Percentiles rank a stretch among this genome's conserved stretches.
phyloP scores from a whole-genome alignment of 2,329 filamentous ascomycete genomes.

The Penicillium frequentans region DNA sequence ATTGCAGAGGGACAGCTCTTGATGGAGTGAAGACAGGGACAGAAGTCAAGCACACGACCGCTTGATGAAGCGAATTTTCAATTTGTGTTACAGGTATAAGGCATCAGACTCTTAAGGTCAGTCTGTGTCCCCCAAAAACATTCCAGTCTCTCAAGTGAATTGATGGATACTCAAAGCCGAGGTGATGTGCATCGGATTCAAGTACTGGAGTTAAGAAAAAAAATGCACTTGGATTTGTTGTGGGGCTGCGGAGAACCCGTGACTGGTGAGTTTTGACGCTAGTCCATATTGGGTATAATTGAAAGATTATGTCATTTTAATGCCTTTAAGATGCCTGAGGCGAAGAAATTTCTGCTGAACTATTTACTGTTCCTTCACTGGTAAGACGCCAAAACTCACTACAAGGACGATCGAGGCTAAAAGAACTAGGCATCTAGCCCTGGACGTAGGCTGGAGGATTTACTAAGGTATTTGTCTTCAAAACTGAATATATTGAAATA shows the following conservation, averaged over 20 bases:
- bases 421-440: too few species aligned
- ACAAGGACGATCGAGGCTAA: too few species aligned
- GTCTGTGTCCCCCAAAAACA: background rate
- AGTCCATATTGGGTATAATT: constrained; percentile 12
- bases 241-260: constrained; percentile 28
- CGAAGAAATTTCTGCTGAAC: background rate
- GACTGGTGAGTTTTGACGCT: constrained; percentile 14
- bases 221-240: constrained; percentile 11
- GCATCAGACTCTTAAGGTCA: background rate
- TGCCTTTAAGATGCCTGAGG: constrained; percentile 3
- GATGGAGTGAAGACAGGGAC: constrained; percentile 1
- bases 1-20: constrained; percentile 4
- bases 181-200: constrained; percentile 7
- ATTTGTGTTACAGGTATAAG: background rate
- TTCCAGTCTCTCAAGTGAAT: constrained; percentile 8
- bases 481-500: background rate
- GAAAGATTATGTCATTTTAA: constrained; percentile 11
- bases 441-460: too few species aligned
- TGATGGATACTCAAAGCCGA: constrained; percentile 13
- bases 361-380: too few species aligned
- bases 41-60: constrained; percentile 1
- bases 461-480: background rate
- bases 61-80: background rate
- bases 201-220: constrained; percentile 8
- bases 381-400: too few species aligned